Conservation (phyloP, 768 basidiomycete genomes). For the Suillus luteus region DNA sequence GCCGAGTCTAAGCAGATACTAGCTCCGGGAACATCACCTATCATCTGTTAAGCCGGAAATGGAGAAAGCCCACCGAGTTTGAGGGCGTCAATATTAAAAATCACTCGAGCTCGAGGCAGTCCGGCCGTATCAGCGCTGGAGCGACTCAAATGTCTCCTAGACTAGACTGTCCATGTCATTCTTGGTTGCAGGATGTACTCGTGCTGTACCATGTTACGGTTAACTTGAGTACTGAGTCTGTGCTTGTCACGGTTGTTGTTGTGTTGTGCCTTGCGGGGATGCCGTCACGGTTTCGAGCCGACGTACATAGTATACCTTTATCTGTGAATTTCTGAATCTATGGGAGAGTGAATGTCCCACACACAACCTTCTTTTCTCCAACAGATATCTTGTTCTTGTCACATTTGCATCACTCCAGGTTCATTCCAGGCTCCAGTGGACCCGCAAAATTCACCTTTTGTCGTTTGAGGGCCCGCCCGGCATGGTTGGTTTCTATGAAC, state of each 20-base stretch:
- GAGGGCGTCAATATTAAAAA: not conserved
- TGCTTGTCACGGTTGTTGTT: not conserved
- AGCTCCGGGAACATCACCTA: not conserved
- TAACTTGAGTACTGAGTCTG: not conserved
- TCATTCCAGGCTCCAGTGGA: not conserved
- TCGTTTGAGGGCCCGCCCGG: not conserved
- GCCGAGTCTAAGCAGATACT: not conserved
- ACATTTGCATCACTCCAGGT: no score
- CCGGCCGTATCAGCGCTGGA: not conserved
- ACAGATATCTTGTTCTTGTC: not conserved
- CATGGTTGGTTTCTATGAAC: conserved; percentile 42
- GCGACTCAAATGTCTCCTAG: not conserved
- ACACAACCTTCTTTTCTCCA: not conserved
- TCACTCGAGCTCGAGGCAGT: not conserved
- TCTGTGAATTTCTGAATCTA: not conserved
- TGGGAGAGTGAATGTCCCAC: not conserved
- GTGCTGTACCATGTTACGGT: not conserved
- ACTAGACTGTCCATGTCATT: no score
- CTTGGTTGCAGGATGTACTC: no score
- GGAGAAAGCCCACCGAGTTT: not conserved
- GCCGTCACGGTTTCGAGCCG: not conserved
- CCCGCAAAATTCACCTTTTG: not conserved
- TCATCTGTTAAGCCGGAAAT: not conserved
- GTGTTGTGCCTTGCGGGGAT: not conserved
- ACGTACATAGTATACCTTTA: not conserved